Percentiles rank a stretch among this genome's conserved stretches.
Conservation (phyloP, 73 alveolate species). For the Vitrella brassicaformis region DNA sequence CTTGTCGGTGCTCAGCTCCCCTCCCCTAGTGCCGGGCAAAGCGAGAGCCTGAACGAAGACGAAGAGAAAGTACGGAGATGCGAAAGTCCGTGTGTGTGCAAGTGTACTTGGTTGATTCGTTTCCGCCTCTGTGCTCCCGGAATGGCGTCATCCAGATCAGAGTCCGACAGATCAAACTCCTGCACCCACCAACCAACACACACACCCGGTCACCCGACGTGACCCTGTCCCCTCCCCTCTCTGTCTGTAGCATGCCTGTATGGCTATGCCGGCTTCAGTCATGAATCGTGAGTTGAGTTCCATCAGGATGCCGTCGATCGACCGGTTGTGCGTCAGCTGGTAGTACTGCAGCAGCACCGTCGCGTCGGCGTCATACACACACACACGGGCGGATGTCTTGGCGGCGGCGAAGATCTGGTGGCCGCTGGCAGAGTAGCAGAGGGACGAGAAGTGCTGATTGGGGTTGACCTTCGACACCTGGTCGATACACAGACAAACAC, state of each 20-base stretch:
- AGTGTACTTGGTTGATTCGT: background rate
- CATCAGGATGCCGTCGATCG: conserved; percentile 68
- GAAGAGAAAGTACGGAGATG: background rate
- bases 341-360: conserved; percentile 59
- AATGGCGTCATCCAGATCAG: too few species aligned
- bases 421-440: conserved; percentile 63
- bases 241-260: background rate
- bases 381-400: conserved; percentile 70
- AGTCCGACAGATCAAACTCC: too few species aligned
- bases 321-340: conserved; percentile 62
- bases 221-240: background rate
- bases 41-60: background rate
- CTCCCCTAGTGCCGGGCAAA: background rate
- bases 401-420: conserved; percentile 62
- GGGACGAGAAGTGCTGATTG: conserved; percentile 62
- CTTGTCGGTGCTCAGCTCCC: background rate
- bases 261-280: conserved; percentile 17
- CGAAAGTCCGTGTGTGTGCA: background rate
- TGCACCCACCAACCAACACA: too few species aligned
- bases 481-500: too few species aligned
- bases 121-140: background rate
- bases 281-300: conserved; percentile 62
- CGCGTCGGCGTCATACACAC: conserved; percentile 68
- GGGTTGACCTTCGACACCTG: conserved; percentile 53
- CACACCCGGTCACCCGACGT: too few species aligned